Conservation (phyloP, 2,329 filamentous ascomycete species). For the Podosphaera xanthii region DNA sequence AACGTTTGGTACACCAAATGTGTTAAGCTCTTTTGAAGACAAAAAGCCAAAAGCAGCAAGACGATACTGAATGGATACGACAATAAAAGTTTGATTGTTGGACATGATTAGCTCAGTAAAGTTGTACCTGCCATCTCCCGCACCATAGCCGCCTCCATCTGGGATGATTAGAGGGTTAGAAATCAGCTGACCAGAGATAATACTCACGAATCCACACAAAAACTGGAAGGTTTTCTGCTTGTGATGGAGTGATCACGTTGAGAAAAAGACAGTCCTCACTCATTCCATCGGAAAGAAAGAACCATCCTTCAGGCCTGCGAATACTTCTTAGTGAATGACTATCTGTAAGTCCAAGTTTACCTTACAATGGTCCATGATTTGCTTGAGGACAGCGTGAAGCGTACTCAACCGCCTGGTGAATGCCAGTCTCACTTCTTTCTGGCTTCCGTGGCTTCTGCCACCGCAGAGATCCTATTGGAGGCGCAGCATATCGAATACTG, state of each 20-base stretch:
- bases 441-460: conserved; percentile 20
- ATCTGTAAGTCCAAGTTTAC: not conserved
- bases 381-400: conserved; percentile 10
- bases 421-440: conserved; percentile 11
- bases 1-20: conserved; percentile 21
- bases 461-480: conserved; percentile 20
- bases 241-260: conserved; percentile 28
- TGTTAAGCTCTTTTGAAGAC: conserved; percentile 21
- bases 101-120: conserved; percentile 6
- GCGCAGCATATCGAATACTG: conserved; percentile 22
- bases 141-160: conserved; percentile 17
- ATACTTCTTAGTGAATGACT: not conserved
- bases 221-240: conserved; percentile 12
- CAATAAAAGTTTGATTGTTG: conserved; percentile 15
- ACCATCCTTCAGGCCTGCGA: not conserved
- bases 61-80: conserved; percentile 21
- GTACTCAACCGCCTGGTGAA: conserved; percentile 12
- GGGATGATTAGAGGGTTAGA: conserved; percentile 21
- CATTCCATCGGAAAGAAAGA: conserved; percentile 12
- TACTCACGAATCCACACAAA: conserved; percentile 4
- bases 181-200: conserved; percentile 20
- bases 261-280: conserved; percentile 30
- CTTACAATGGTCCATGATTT: not conserved
- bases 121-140: conserved; percentile 1
- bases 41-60: conserved; percentile 22